Evolutionary conservation across 768 basidiomycete genomes (phyloP), one percentile per base, ranked within the genome.

Genomic region (Agrocybe pediades): DNA sequence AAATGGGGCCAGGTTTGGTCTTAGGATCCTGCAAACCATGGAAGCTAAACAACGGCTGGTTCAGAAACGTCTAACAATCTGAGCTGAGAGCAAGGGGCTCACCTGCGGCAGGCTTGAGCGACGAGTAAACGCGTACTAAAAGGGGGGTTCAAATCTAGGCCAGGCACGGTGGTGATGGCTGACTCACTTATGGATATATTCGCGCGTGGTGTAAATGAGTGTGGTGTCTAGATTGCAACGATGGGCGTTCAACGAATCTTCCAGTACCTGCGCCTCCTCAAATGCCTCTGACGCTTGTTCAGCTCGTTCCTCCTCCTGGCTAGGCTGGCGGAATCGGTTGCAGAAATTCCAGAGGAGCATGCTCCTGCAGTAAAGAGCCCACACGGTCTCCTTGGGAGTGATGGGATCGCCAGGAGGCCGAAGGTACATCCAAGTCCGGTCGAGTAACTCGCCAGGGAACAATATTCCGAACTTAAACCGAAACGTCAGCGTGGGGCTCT

Each of bases 331-430:
- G 52, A 68, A 62, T 26, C 82, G 81, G 44, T 78, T 76, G 58
- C 83, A 85, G 63, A 84, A 86, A 61, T 82, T 87, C 88, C 89
- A 92, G 3, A 92, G 74, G 9, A 92, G 77, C 86, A 92, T 88
- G 64, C 83, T 84, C 27, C 90, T 84, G 68, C 88, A 90, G 61
- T 90, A 90, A 23, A 92, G 72, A 0, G 88, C 90, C 90, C 90
- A 92, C 1, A 92, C 78, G 15, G 86, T 85, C 56, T 92, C 87
- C 65, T 90, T 92, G 15, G 85, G 78, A 16, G 85, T 85, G 27
- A 76, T 77, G 26, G 71, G 69, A 51, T 75, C 72, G 49, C 70
- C 70, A 20, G 73, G 11, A 15, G 33, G 69, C 39, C 71, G 68
- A 51, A 73, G 75, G 27, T 63, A 61, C 17, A 68, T 70, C 6